Base-by-base conservation (phyloP, 768 basidiomycete species). In the Cyclocybe aegerita region DNA sequence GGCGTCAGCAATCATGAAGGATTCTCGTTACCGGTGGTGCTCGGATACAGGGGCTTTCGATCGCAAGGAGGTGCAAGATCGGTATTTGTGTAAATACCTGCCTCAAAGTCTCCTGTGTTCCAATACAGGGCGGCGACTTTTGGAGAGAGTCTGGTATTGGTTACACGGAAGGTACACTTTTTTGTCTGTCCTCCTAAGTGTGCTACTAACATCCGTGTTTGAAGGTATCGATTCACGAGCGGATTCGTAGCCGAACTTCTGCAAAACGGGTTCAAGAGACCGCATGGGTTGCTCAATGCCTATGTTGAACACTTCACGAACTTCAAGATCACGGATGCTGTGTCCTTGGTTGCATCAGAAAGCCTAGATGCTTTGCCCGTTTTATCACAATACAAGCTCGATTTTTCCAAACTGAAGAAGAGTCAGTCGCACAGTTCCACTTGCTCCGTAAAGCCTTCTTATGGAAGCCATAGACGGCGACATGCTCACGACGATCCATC, bases 1-100 rank as follows among this genome's bases (percentile, higher is more conserved):
- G 72, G 67, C 73, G 2, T 73, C 71, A 5, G 75, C 72, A 1
- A 70, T 75, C 42, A 75, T 77, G 74, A 77, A 77, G 51, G 73
- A 74, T 31, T 74, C 73, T 0, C 62, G 62, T 15, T 75, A 77
- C 49, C 70, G 75, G 4, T 73, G 71, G 72, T 75, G 71, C 52
- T 75, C 71, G 0, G 73, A 75, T 47, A 77, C 74, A 0, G 75
- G 75, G 1, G 74, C 72, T 4, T 77, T 77, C 49, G 72, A 73
- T 42, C 52, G 57, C 9, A 48, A 56, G 43, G 61, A 63, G 6
- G 56, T 63, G 11, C 74, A 76, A 43, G 60, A 55, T 11, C 58
- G 49, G 8, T 78, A 76, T 53, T 39, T 78, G 36, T 36, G 61
- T 42, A 70, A 67, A 46, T 76, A 73, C 52, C 57, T 78, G 10